Conservation (phyloP, 139 green algal genomes). For the Chlorella sp. region DNA sequence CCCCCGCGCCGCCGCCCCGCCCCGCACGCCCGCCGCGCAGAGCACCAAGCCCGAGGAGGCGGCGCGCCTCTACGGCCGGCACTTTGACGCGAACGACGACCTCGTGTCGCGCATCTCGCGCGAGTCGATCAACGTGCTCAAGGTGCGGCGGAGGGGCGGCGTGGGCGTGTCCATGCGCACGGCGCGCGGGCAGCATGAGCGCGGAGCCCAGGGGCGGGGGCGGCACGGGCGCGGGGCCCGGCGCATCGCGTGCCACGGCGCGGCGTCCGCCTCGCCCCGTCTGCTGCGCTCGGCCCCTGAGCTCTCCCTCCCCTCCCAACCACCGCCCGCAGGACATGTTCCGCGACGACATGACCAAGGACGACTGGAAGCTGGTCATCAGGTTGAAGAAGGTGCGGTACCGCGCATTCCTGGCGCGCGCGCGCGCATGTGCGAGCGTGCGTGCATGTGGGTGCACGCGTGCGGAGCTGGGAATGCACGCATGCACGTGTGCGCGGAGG, state of each 20-base stretch:
- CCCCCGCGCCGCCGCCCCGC: neutral
- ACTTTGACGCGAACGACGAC: constrained; percentile 92
- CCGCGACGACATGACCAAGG: constrained; percentile 89
- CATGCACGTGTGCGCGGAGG: too few relatives aligned
- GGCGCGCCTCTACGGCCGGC: constrained; percentile 85
- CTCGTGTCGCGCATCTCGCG: constrained; percentile 74
- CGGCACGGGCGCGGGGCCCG: too few relatives aligned
- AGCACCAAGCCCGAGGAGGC: constrained; percentile 74
- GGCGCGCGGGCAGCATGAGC: too few relatives aligned
- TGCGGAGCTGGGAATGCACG: too few relatives aligned
- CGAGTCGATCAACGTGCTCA: constrained; percentile 57
- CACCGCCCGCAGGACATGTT: constrained; percentile 81
- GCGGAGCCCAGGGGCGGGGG: too few relatives aligned
- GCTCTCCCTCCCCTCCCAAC: neutral
- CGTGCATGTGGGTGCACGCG: too few relatives aligned
- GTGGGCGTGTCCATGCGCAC: too few relatives aligned
- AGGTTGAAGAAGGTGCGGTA: constrained; percentile 86
- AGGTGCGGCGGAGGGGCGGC: constrained; percentile 23
- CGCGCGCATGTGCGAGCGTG: too few relatives aligned
- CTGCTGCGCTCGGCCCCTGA: too few relatives aligned
- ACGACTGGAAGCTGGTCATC: constrained; percentile 94
- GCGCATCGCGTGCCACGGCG: too few relatives aligned
- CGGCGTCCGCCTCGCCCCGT: too few relatives aligned
- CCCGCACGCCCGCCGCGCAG: neutral
- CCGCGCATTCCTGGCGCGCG: too few relatives aligned